Evolutionary conservation across 352 stramenopile genomes (phyloP).

Genomic region (Phytophthora fragariae): DNA sequence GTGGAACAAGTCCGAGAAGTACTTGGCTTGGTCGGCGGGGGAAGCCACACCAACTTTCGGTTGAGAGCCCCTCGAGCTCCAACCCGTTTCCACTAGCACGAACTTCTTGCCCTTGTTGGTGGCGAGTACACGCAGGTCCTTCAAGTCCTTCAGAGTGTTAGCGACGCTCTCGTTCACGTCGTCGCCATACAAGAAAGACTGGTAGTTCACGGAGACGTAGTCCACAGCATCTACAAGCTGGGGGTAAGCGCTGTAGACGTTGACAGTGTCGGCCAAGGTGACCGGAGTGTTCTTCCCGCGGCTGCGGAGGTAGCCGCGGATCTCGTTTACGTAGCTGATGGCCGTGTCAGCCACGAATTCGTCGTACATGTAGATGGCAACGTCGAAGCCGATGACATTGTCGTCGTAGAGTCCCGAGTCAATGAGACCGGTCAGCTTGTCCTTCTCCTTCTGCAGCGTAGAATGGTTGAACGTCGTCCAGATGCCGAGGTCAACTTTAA

Average conservation of each 20-base stretch:
- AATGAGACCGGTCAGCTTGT: background rate
- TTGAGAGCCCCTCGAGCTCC: background rate
- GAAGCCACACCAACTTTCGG: too few relatives aligned
- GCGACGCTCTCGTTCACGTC: background rate
- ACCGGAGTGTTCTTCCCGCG: background rate
- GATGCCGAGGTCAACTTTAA: background rate
- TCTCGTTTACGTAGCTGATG: conserved; percentile 1
- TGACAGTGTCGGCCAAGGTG: background rate
- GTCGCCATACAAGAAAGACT: background rate
- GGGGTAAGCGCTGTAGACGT: background rate
- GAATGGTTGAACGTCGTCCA: background rate
- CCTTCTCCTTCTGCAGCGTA: background rate
- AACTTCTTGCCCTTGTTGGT: background rate
- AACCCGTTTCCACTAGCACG: background rate
- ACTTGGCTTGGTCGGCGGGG: too few relatives aligned
- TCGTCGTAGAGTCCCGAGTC: background rate
- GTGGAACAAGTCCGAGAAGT: too few relatives aligned
- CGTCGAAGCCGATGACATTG: background rate
- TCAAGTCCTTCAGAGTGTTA: background rate
- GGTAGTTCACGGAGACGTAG: background rate
- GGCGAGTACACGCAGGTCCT: background rate
- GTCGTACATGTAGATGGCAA: background rate
- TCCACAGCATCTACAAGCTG: background rate
- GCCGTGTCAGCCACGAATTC: background rate
- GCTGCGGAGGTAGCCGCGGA: background rate